These are phyloP conservation scores for Sutorius eximius DNA, from an alignment of 1,284 basidiomycete genomes.

Conservation along the genomic window DNA sequence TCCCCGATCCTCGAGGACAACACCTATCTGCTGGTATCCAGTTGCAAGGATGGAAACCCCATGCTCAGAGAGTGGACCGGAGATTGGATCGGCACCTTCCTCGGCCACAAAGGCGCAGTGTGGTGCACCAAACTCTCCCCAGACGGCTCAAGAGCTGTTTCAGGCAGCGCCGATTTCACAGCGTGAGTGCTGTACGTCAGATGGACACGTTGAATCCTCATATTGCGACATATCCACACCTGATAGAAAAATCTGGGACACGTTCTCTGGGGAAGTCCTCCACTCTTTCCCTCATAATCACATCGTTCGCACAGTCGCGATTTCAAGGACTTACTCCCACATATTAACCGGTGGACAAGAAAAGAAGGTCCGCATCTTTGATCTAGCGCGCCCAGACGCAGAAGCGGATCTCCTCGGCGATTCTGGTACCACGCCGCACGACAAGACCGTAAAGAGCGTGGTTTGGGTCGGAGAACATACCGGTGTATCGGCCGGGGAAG, in stretches of 20 bases:
- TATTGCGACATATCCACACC: constrained; percentile 2
- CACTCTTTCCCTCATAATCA: constrained; percentile 97
- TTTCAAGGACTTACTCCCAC: constrained; percentile 67
- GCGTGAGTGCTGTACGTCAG: constrained; percentile 62
- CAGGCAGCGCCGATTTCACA: constrained; percentile 96
- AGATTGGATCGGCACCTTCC: constrained; percentile 98
- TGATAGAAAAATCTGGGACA: constrained; percentile 94
- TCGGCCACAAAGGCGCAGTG: constrained; percentile 98
- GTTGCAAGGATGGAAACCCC: constrained; percentile 96
- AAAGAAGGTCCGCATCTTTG: constrained; percentile 96
- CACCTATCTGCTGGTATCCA: constrained; percentile 86
- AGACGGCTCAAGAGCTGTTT: constrained; percentile 84
- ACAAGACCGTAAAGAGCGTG: constrained; percentile 89
- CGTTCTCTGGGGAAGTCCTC: constrained; percentile 81
- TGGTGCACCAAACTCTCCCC: constrained; percentile 95
- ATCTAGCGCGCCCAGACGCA: constrained; percentile 81
- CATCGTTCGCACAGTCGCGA: constrained; percentile 93
- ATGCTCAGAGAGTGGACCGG: constrained; percentile 97
- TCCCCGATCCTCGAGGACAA: constrained; percentile 82
- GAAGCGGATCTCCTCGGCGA: constrained; percentile 80
- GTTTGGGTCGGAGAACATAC: constrained; percentile 89
- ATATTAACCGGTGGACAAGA: constrained; percentile 95
- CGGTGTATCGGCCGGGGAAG: constrained; percentile 89
- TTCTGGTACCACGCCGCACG: constrained; percentile 65
- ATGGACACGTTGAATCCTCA: constrained; percentile 4